Evolutionary conservation across 2,329 filamentous ascomycete genomes (phyloP).

Genomic region (Zarea fungicola): DNA sequence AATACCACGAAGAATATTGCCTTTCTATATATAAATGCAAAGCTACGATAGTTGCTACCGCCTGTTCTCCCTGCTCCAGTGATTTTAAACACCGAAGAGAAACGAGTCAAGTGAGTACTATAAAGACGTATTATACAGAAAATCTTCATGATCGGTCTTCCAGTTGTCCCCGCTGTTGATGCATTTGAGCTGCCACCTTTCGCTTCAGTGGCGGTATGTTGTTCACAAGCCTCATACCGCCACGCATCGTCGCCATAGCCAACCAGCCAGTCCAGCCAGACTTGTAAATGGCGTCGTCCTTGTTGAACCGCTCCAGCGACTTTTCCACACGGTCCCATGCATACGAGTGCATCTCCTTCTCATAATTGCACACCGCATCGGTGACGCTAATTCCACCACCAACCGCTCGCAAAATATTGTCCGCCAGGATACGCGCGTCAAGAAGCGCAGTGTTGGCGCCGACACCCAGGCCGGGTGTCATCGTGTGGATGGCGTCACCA

Average conservation of each 20-base stretch:
- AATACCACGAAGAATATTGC: slow-evolving; percentile 1
- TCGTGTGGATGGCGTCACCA: slow-evolving; percentile 22
- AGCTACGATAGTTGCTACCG: too few relatives aligned
- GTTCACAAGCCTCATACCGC: slow-evolving; percentile 12
- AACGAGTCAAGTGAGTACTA: too few relatives aligned
- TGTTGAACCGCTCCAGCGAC: slow-evolving; percentile 15
- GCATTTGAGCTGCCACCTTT: not conserved
- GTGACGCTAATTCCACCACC: slow-evolving; percentile 1
- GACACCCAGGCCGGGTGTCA: slow-evolving; percentile 19
- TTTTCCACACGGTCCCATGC: slow-evolving; percentile 15
- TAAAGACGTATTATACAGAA: too few relatives aligned
- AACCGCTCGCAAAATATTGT: slow-evolving; percentile 3
- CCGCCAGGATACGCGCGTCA: slow-evolving; percentile 15
- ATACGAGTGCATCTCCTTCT: slow-evolving; percentile 15
- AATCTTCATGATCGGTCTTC: not conserved
- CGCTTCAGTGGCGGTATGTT: slow-evolving; percentile 11
- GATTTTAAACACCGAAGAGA: too few relatives aligned
- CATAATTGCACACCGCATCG: slow-evolving; percentile 9
- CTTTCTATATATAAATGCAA: not conserved
- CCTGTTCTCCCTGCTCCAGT: too few relatives aligned
- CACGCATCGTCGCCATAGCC: slow-evolving; percentile 13
- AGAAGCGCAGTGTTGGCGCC: slow-evolving; percentile 18
- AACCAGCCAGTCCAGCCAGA: slow-evolving; percentile 8
- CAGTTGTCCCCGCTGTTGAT: not conserved
- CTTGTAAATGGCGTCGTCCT: slow-evolving; percentile 14